Conservation (phyloP, 306 rosid genomes). For the Quercus robur region DNA sequence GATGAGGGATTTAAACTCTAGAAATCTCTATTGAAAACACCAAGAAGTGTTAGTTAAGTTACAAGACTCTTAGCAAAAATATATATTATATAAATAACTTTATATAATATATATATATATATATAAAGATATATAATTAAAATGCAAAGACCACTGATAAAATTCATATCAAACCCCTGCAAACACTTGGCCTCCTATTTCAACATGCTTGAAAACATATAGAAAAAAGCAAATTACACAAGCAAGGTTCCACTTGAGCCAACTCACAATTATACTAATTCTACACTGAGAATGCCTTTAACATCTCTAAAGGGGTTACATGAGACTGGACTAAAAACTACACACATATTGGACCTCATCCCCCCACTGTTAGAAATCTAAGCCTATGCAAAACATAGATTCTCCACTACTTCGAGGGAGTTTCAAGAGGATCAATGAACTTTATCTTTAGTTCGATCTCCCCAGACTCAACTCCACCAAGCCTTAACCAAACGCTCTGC, state of each 20-base stretch:
- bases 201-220: not conserved
- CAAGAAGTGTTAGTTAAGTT: too few relatives aligned
- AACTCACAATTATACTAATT: not conserved
- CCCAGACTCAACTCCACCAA: slow-evolving; percentile 80
- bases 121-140: too few relatives aligned
- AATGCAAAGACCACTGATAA: too few relatives aligned
- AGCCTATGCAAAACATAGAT: slow-evolving; percentile 7
- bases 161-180: too few relatives aligned
- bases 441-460: slow-evolving; percentile 80
- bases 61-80: too few relatives aligned
- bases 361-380: slow-evolving; percentile 30
- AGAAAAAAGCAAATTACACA: not conserved
- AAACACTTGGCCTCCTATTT: not conserved
- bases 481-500: slow-evolving; percentile 92
- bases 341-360: slow-evolving; percentile 2
- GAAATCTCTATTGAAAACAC: too few relatives aligned
- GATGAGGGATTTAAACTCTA: too few relatives aligned
- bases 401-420: slow-evolving; percentile 29
- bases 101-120: too few relatives aligned
- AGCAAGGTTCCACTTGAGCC: not conserved
- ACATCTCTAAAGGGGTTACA: not conserved
- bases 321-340: slow-evolving; percentile 5
- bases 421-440: slow-evolving; percentile 36
- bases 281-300: not conserved
- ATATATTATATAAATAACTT: too few relatives aligned